Base-by-base conservation (phyloP, 192 early-diverging fungal species). In the Dissophora globulifera region DNA sequence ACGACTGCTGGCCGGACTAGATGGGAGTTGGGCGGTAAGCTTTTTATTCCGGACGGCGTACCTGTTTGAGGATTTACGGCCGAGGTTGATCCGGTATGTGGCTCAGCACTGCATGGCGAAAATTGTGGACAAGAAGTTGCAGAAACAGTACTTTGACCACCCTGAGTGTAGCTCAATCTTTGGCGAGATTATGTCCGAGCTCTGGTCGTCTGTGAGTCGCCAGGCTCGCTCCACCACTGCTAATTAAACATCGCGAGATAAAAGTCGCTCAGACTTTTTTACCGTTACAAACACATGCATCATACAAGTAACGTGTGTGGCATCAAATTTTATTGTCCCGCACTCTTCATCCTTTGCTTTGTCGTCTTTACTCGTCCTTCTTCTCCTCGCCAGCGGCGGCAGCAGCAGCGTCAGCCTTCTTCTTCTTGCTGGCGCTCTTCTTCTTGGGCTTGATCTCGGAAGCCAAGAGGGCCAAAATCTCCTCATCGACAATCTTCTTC, bases 401-500 rank as follows among this genome's bases (percentile, higher is more conserved):
- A 57, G 69, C 66, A 53, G 74, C 70, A 65, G 67, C 75, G 22
- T 69, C 69, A 40, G 69, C 78, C 62, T 70, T 80, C 62, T 80
- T 83, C 78, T 83, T 83, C 61, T 72, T 83, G 74, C 84, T 84
- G 49, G 78, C 78, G 56, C 78, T 82, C 79, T 86, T 86, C 50
- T 72, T 74, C 60, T 68, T 81, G 38, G 70, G 74, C 61, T 67
- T 80, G 55, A 83, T 79, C 56, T 68, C 48, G 42, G 86, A 83
- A 32, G 88, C 81, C 58, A 98, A 83, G 30, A 98, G 83, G 62
- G 88, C 79, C 68, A 90, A 70, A 60, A 95, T 82, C 53, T 92
- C 88, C 57, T 93, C 89, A 79, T 93, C 87, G 81, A 92, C 87
- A 52, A 97, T 83, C 79, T 86, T 83, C 87, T 94, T 93, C 67